Evolutionary conservation across 2,329 filamentous ascomycete species (phyloP).

Genomic region (Botrytis pseudocinerea): DNA sequence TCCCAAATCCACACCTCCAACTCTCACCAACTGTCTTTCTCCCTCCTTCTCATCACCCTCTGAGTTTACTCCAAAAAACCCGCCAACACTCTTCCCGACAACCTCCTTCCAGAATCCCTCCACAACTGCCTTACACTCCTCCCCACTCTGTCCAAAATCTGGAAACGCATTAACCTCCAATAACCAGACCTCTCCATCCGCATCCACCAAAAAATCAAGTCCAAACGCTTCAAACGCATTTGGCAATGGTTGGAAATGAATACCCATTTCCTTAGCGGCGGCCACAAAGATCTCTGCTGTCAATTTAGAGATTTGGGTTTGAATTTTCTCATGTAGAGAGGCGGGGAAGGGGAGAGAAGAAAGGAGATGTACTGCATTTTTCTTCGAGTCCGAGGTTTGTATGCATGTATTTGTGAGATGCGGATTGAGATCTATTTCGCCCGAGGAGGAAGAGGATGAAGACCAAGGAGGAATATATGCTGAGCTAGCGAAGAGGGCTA

Average conservation of each 20-base stretch:
- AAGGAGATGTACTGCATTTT: conserved; percentile 72
- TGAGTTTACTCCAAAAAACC: conserved; percentile 60
- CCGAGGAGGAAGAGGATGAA: conserved; percentile 30
- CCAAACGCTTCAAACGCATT: conserved; percentile 94
- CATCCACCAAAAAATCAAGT: conserved; percentile 83
- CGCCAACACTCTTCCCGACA: conserved; percentile 63
- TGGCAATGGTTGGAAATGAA: conserved; percentile 87
- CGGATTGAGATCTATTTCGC: conserved; percentile 57
- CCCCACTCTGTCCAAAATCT: conserved; percentile 90
- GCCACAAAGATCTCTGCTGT: conserved; percentile 84
- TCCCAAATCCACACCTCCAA: conserved; percentile 45
- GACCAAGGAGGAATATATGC: conserved; percentile 67
- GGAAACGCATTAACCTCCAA: conserved; percentile 96
- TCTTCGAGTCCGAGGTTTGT: conserved; percentile 57
- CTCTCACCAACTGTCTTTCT: conserved; percentile 47
- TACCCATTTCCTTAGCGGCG: conserved; percentile 76
- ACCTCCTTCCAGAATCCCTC: conserved; percentile 75
- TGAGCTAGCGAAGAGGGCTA: conserved; percentile 83
- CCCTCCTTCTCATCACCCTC: conserved; percentile 35
- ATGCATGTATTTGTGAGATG: conserved; percentile 97
- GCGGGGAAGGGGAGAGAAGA: conserved; percentile 57
- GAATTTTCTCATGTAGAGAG: conserved; percentile 57
- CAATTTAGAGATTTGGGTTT: conserved; percentile 69
- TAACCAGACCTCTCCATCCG: conserved; percentile 60
- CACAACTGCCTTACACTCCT: conserved; percentile 69